Evolutionary conservation across 768 basidiomycete genomes (phyloP), one percentile per base, ranked within the genome.

Genomic region (Candolleomyces efflorescens): DNA sequence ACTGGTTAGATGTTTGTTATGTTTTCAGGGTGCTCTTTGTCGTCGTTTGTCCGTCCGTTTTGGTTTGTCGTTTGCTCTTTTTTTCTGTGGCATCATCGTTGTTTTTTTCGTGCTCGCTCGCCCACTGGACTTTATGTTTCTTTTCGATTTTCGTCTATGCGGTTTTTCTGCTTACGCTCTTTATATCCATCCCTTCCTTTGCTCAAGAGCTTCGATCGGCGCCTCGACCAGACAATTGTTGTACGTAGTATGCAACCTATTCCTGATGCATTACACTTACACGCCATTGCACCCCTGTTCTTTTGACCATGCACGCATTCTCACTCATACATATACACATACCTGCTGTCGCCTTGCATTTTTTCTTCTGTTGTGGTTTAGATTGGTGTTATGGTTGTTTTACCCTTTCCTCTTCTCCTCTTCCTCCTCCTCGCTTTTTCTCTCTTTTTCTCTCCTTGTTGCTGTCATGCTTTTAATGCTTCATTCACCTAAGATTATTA

Each of bases 1-100:
- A 87, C 82, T 44, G 89, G 89, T 60, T 90, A 78, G 70, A 51
- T 53, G 32, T 11, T 32, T 32, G 32, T 32, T 2, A 32, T 32
- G 32, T 32, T 32, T 5, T 5, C n/a, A 22, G 32, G n/a, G 7
- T 9, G n/a, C 13, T 53, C n/a, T n/a, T n/a, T n/a, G 17, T 20
- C 41, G 18, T 43, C 41, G 15, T 17, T 32, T 23, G 36, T 60
- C 17, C 41, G 15, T 17, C 38, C 18, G 36, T 60, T 27, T 32
- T 43, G 41, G 56, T 58, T 53, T 54, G 49, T 23, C 57, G 47
- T 43, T 13, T n/a, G n/a, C n/a, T n/a, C n/a, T n/a, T 46, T 54
- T 58, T 62, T 53, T 56, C 23, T 56, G 49, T 54, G 46, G 26
- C 59, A 51, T 56, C 59, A 37, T 37, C 54, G 32, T 41, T 43